Conservation (phyloP, 306 rosid species). For the Castanea mollissima region DNA sequence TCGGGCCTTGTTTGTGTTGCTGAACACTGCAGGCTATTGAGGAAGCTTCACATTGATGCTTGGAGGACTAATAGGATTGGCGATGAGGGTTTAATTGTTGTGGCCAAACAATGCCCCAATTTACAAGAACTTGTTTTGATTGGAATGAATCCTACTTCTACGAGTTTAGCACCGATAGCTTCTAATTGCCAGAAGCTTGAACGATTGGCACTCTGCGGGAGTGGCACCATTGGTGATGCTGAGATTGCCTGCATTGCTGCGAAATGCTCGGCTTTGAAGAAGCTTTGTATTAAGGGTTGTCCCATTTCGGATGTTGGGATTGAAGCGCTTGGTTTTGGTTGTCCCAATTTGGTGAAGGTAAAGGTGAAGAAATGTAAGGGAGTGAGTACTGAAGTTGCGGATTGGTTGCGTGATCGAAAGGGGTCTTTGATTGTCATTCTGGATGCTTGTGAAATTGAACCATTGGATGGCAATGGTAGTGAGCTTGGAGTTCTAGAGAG, state of each 20-base stretch:
- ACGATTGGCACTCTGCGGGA: conserved; percentile 78
- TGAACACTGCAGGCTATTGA: conserved; percentile 55
- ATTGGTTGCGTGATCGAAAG: conserved; percentile 63
- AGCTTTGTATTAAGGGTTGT: conserved; percentile 83
- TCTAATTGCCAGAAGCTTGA: conserved; percentile 66
- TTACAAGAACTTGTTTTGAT: conserved; percentile 80
- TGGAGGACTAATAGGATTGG: conserved; percentile 78
- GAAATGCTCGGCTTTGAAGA: conserved; percentile 66
- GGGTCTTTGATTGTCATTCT: conserved; percentile 55
- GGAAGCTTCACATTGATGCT: conserved; percentile 84
- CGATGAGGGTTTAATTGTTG: conserved; percentile 65
- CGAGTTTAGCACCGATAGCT: conserved; percentile 52
- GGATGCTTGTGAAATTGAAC: conserved; percentile 51
- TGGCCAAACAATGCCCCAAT: conserved; percentile 56
- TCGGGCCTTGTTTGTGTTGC: conserved; percentile 57
- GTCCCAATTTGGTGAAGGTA: conserved; percentile 77
- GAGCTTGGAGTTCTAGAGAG: conserved; percentile 39
- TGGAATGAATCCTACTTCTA: conserved; percentile 59
- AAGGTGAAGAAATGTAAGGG: conserved; percentile 80
- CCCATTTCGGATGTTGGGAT: conserved; percentile 71
- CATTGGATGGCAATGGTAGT: conserved; percentile 40
- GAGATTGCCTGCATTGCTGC: conserved; percentile 74
- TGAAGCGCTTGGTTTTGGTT: conserved; percentile 64
- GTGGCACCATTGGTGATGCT: conserved; percentile 63
- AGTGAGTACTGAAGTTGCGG: conserved; percentile 53